A percentile compares a stretch with the other conserved stretches of the same genome.
Conservation (phyloP, 306 rosid species). For the Cicer cuneatum region DNA sequence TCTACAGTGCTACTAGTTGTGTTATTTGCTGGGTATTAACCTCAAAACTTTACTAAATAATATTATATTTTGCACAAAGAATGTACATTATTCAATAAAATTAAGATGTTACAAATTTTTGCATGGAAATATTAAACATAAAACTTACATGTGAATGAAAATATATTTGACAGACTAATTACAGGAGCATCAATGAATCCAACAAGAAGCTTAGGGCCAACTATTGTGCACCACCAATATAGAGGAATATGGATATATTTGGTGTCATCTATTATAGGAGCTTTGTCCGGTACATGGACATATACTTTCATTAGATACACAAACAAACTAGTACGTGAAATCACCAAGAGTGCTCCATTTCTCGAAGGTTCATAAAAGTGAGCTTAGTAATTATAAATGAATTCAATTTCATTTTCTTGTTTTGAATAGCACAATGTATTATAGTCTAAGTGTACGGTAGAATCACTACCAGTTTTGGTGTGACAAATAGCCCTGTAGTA, state of each 20-base stretch:
- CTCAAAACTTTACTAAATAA: not conserved
- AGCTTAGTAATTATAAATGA: not conserved
- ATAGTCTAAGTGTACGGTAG: not conserved
- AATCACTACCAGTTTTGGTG: not conserved
- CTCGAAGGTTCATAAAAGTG: not conserved
- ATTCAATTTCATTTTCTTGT: not conserved
- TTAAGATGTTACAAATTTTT: not conserved
- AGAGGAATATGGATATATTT: not conserved
- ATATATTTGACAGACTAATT: not conserved
- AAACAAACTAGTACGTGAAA: no score
- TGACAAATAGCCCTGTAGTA: not conserved
- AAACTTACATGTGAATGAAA: no score
- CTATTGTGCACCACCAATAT: not conserved
- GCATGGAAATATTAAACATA: not conserved
- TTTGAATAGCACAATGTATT: not conserved
- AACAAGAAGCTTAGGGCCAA: not conserved
- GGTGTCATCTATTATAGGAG: not conserved
- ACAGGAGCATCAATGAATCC: conserved; percentile 15
- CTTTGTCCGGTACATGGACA: not conserved
- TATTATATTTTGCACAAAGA: not conserved
- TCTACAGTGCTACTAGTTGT: conserved; percentile 36
- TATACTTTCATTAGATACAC: not conserved
- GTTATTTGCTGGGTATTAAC: conserved; percentile 67
- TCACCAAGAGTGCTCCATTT: not conserved
- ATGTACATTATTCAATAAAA: not conserved